Conservation (phyloP, 2,329 filamentous ascomycete species). For the Boeremia exigua region DNA sequence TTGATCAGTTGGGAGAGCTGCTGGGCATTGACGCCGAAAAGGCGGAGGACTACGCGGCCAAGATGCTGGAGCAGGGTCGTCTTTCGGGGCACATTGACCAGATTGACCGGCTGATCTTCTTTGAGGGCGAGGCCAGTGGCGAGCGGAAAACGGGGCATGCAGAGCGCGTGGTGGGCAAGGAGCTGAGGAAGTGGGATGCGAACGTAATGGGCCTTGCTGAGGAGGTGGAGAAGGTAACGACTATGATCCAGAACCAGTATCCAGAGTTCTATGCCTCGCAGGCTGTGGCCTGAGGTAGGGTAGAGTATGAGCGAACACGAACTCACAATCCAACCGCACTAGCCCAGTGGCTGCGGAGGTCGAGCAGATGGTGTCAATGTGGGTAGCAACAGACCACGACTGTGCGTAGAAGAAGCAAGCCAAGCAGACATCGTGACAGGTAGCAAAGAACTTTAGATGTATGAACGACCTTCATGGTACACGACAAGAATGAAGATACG, state of each 20-base stretch:
- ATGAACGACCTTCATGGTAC: too few relatives aligned
- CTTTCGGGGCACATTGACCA: constrained; percentile 91
- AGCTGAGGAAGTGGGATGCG: constrained; percentile 85
- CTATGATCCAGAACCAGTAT: constrained; percentile 79
- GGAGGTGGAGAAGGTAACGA: constrained; percentile 86
- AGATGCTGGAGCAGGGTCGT: constrained; percentile 95
- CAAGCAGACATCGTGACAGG: too few relatives aligned
- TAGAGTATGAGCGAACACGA: not conserved
- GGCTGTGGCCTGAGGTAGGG: constrained; percentile 39
- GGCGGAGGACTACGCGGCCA: constrained; percentile 88
- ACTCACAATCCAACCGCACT: not conserved
- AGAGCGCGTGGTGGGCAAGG: constrained; percentile 65
- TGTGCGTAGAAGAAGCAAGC: not conserved
- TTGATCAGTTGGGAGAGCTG: constrained; percentile 74
- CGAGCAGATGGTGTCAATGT: not conserved
- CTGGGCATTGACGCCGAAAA: constrained; percentile 79
- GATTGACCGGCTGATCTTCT: constrained; percentile 86
- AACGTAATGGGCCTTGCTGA: constrained; percentile 87
- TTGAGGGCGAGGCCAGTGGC: constrained; percentile 77
- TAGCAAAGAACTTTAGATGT: too few relatives aligned
- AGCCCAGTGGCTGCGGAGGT: not conserved
- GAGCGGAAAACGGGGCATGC: constrained; percentile 71
- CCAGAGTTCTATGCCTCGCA: constrained; percentile 62
- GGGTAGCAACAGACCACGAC: not conserved
- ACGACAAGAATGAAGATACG: too few relatives aligned